Base-by-base conservation (phyloP, 1,284 basidiomycete genomes). In the Apiotrichum veenhuisii region DNA sequence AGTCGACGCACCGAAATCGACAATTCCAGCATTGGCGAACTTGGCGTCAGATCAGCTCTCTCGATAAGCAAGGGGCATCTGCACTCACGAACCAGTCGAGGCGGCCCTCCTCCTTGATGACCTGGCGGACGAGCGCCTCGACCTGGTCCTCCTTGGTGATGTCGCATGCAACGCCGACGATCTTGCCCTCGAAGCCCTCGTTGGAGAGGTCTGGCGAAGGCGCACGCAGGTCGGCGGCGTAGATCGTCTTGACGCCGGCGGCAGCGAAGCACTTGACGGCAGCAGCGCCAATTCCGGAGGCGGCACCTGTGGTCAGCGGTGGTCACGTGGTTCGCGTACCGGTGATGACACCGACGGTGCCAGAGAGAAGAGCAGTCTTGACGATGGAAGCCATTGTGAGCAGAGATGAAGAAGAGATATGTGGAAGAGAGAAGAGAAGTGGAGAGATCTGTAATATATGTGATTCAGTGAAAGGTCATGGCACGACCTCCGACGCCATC, bases 41-140 rank as follows among this genome's bases (percentile, higher is more conserved):
- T 57, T 30, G 8, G 5, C 9, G 18, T 27, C 36, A 38, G 17
- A 22, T 50, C 33, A 44, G 38, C 14, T 11, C 2, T 15, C 10
- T 37, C 14, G 8, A 26, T 14, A n/a, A 38, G 18, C 20, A 26
- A 10, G 23, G 15, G 9, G 14, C 7, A 15, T 17, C 2, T 9
- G 17, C 11, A 60, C 59, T 25, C 48, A 60, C 59, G 25, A 60
- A 57, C 59, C 59, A 60, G 48, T 60, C 59, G 10, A 60, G 52
- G 14, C 59, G 54, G 8, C 55, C 55, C 15, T 56, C 42, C 42
- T 60, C 59, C 30, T 46, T 41, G 20, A 60, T 57, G 18, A 60
- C 49, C 10, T 33, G 47, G 47, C 55, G 46, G 25, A 60, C 55
- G 5, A 60, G 55, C 4, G 36, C 44, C 48, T 60, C 55, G n/a